These are phyloP conservation scores for Xylaria longipes DNA, from an alignment of 495 filamentous ascomycete species.

Conservation along the genomic window DNA sequence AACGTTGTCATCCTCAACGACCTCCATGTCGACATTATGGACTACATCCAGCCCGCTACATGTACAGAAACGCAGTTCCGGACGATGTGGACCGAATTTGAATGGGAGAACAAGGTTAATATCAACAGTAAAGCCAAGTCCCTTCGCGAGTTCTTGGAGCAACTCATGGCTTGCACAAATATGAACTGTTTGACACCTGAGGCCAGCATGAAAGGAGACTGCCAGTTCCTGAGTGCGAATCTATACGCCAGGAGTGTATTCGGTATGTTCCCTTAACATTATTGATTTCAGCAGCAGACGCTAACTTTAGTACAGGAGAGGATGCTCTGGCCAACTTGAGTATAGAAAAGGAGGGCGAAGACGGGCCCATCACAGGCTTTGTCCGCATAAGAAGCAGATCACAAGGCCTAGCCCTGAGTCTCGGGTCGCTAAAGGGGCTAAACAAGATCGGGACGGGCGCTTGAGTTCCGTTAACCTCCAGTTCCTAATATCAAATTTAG, in stretches of 20 bases:
- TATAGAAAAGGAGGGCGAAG: constrained; percentile 96
- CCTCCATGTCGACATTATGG: constrained; percentile 99
- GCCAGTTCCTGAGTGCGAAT: constrained; percentile 97
- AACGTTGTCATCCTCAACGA: constrained; percentile 99
- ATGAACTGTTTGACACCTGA: constrained; percentile 99
- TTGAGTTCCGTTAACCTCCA: constrained; percentile 31
- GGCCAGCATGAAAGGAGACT: constrained; percentile 95
- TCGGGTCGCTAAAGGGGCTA: constrained; percentile 94
- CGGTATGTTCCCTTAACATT: constrained; percentile 68
- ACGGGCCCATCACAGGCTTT: constrained; percentile 97
- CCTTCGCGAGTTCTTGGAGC: constrained; percentile 89
- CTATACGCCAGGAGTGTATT: constrained; percentile 98
- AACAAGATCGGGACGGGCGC: constrained; percentile 73
- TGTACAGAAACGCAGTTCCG: constrained; percentile 99
- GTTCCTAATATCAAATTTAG: neutral
- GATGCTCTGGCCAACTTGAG: constrained; percentile 97
- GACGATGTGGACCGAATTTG: constrained; percentile 99
- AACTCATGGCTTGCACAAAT: constrained; percentile 96
- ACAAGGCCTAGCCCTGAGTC: constrained; percentile 91
- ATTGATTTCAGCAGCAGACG: neutral
- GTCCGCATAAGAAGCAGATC: constrained; percentile 97
- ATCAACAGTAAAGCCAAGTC: constrained; percentile 97
- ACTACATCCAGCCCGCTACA: constrained; percentile 97
- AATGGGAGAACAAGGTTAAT: constrained; percentile 99
- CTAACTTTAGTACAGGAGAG: constrained; percentile 72